These are phyloP conservation scores for Hippophae rhamnoides DNA, from an alignment of 306 rosid species.

Conservation along the genomic window DNA sequence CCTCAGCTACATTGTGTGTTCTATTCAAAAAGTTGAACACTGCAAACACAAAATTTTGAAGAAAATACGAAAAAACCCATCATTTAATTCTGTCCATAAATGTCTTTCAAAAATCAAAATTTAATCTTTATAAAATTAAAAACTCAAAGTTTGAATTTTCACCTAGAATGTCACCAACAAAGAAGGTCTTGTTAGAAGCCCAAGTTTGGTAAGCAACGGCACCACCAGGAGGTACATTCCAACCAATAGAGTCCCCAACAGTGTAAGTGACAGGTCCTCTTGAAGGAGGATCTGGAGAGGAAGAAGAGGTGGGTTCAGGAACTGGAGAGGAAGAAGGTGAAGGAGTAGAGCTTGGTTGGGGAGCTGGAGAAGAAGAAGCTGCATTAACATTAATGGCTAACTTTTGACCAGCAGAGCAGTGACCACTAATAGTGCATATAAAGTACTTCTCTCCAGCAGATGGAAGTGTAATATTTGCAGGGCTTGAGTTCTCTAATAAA, in stretches of 20 bases:
- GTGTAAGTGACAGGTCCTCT: slow-evolving; percentile 29
- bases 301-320: slow-evolving; percentile 7
- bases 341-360: slow-evolving; percentile 17
- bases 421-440: slow-evolving; percentile 37
- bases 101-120: no score
- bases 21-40: slow-evolving; percentile 41
- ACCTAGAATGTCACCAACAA: slow-evolving; percentile 33
- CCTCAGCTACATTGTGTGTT: slow-evolving; percentile 47
- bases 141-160: not conserved
- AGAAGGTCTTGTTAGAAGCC: slow-evolving; percentile 45
- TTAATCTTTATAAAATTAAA: no score
- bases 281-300: slow-evolving; percentile 23
- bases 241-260: slow-evolving; percentile 49
- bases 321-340: slow-evolving; percentile 13
- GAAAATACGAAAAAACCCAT: not conserved
- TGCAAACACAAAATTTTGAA: slow-evolving; percentile 7
- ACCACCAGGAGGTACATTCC: slow-evolving; percentile 37
- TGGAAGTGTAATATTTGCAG: slow-evolving; percentile 27
- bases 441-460: slow-evolving; percentile 42
- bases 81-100: not conserved
- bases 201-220: slow-evolving; percentile 31
- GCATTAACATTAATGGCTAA: slow-evolving; percentile 36
- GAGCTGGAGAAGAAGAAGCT: slow-evolving; percentile 42
- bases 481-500: slow-evolving; percentile 7
- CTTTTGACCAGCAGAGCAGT: slow-evolving; percentile 48